phyloP scores from a whole-genome alignment of 225 moss, liverwort and hornwort genomes.

The Climacium dendroides region DNA sequence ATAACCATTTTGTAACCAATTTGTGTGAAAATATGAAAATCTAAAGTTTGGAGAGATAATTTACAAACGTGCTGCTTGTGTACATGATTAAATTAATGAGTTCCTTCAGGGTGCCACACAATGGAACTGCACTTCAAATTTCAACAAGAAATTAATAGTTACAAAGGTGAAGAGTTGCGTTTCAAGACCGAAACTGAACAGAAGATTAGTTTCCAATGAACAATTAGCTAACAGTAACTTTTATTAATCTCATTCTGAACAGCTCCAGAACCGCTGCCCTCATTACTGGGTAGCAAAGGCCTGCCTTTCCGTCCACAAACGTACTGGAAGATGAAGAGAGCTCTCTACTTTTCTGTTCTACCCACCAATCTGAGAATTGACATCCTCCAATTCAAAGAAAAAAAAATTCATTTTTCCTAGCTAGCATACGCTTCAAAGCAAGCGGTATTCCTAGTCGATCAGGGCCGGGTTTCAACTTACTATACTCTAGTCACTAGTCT shows the following conservation, averaged over 20 bases:
- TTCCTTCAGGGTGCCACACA: background rate
- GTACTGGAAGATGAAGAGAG: background rate
- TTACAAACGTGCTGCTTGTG: too few species aligned
- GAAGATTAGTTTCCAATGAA: background rate
- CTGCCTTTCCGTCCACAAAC: background rate
- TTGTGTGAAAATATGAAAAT: background rate
- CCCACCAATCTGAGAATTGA: background rate
- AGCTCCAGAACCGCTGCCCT: too few species aligned
- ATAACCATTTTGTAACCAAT: background rate
- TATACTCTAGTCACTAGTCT: background rate
- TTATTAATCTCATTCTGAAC: background rate
- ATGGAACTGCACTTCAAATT: background rate
- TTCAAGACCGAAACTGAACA: background rate
- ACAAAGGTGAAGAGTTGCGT: background rate
- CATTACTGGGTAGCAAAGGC: background rate
- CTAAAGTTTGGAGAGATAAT: background rate
- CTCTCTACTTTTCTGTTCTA: background rate
- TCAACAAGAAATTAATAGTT: background rate
- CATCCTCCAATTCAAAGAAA: background rate
- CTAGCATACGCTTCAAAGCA: background rate
- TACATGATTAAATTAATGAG: background rate
- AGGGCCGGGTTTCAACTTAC: background rate
- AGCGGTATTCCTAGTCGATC: background rate
- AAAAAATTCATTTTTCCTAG: background rate
- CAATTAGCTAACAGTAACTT: background rate